Evolutionary conservation across 257 asterid species (phyloP), one percentile per base, ranked within the genome.

Genomic region (Eustoma russellianum): DNA sequence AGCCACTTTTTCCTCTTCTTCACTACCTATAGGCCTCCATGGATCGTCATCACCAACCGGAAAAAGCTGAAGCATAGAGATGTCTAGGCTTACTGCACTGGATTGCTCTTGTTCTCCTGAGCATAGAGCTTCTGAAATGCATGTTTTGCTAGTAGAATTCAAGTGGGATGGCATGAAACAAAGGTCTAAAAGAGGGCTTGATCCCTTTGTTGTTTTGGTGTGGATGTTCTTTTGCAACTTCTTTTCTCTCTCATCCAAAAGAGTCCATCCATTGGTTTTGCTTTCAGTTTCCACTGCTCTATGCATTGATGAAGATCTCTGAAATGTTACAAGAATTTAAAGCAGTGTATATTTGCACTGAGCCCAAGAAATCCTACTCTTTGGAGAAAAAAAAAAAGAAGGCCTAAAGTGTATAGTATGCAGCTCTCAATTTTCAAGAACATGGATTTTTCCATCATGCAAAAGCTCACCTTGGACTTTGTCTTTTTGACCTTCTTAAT

Each of bases 221-320:
- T 46, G 70, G 48, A 28, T 56, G 46, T 28, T 67, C 60, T 71
- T 60, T 57, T 38, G 43, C 43, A 38, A 38, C 9, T 38, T 9
- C 10, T 38, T 50, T 68, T 70, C 67, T 67, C 56, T 63, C 67
- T 55, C 60, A 54, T 64, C 63, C 55, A 54, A 61, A 28, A 58
- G 59, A 65, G 64, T 45, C 74, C 79, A 70, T 38, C 58, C 74
- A 33, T 50, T 69, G 57, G 46, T 56, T 50, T 48, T 64, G 48
- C 64, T 62, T 61, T 73, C 80, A 65, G 73, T 74, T 48, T 41
- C 68, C 60, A 48, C 77, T 68, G 76, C 56, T 53, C 68, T 71
- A 17, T 76, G 79, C 83, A 70, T 66, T 66, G 88, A 67, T 71
- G 9, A 78, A 66, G 82, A 64, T 46, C 66, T 79, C 91, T 81